Evolutionary conservation across 2,329 filamentous ascomycete genomes (phyloP), one percentile per base, ranked within the genome.

Genomic region (Cryphonectria radicalis): DNA sequence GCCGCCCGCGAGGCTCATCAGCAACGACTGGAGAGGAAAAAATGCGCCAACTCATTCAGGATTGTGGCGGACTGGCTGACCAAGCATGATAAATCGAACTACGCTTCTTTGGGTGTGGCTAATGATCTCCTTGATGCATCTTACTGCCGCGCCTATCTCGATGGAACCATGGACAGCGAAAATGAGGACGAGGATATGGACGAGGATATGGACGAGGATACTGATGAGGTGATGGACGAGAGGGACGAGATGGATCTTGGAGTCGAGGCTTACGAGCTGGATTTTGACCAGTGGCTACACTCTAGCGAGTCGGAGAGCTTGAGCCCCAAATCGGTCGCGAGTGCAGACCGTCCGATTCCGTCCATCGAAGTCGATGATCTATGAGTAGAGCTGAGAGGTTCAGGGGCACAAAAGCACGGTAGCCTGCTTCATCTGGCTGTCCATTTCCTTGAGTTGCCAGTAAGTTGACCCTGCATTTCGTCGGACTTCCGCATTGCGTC

Each of bases 11-110:
- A 50, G 6, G 19, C n/a, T 32, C 25, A 28, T 1, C 35, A 35
- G 3, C 43, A 5, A 32, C 43, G 8, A 32, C 5, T 1, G 2
- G 17, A 10, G 32, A 57, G 25, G 7, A 4, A 37, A 13, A 55
- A 63, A 35, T n/a, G 7, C 10, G 46, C 53, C n/a, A 64, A 67
- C 7, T 60, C 55, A 4, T 19, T 25, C 19, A 14, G 66, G 22
- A 64, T 53, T n/a, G 64, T 67, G 4, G 43, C 2, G 11, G 64
- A 67, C 40, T 72, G 70, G 70, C 55, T 59, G 55, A 59, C 25
- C 53, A 55, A 28, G 53, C 53, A 55, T 25, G n/a, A 28, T 55
- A 5, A 1, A 22, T 28, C 53, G n/a, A 28, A 14, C n/a, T 28
- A 28, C 13, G 53, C 22, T 28, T 55, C 53, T 10, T 7, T 50